Evolutionary conservation across 2,329 filamentous ascomycete species (phyloP).

Genomic region (Xylaria sp.): DNA sequence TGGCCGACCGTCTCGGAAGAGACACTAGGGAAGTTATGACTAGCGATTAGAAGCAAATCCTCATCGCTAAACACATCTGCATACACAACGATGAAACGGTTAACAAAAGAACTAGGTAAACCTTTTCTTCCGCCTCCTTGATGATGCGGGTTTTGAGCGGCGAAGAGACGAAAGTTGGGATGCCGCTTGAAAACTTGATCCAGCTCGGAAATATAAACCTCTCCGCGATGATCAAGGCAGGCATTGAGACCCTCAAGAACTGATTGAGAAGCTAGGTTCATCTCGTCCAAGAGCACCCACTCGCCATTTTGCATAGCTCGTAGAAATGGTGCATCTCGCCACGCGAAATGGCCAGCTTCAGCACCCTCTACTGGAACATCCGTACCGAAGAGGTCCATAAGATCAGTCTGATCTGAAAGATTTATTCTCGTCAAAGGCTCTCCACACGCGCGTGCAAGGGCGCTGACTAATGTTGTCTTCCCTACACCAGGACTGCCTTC

Average conservation of each 20-base stretch:
- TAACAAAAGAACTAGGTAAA: constrained; percentile 93
- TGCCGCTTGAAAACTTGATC: constrained; percentile 94
- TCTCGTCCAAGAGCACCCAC: constrained; percentile 97
- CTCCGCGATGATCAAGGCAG: constrained; percentile 93
- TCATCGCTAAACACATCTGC: constrained; percentile 86
- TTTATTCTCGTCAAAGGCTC: constrained; percentile 92
- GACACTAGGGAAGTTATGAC: constrained; percentile 76
- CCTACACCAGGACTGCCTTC: constrained; percentile 98
- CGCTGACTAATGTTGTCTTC: constrained; percentile 92
- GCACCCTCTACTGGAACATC: constrained; percentile 96
- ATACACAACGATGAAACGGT: constrained; percentile 97
- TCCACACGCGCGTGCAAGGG: constrained; percentile 81
- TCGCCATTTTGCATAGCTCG: constrained; percentile 96
- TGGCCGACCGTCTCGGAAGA: constrained; percentile 67
- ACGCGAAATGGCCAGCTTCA: constrained; percentile 88
- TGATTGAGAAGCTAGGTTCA: constrained; percentile 97
- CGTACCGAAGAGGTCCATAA: constrained; percentile 97
- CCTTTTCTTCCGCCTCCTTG: constrained; percentile 97
- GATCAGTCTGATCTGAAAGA: constrained; percentile 94
- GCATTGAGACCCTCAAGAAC: constrained; percentile 96
- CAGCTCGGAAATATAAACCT: constrained; percentile 94
- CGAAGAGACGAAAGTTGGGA: constrained; percentile 91
- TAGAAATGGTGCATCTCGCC: constrained; percentile 94
- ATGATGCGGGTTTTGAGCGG: constrained; percentile 96
- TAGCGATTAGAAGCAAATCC: constrained; percentile 85